Evolutionary conservation across 768 basidiomycete species (phyloP), one percentile per base, ranked within the genome.

Genomic region (Calvatia gigantea): DNA sequence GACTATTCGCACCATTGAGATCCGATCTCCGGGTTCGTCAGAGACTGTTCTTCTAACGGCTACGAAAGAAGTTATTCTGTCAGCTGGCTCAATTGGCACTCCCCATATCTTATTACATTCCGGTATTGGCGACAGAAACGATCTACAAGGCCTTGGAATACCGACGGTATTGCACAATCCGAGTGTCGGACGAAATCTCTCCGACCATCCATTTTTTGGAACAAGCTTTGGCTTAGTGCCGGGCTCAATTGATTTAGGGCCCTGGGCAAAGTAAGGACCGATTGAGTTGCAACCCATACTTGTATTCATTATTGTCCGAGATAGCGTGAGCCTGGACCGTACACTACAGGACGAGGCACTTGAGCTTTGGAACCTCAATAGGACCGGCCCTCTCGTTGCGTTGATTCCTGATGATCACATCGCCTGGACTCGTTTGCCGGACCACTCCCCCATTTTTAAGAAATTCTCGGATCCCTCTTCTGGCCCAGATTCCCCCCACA

Each of bases 151-250:
- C 6, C 29, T 60, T 12, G 63, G 62, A 7, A 67, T 72, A 43
- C 27, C 58, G 19, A 46, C 65, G 3, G 31, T 69, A 28, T 57
- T 69, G 25, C 45, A 70, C 32, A 54, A 65, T 15, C 65, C 70
- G 12, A 61, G 61, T 19, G 68, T 73, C 23, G 70, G 71, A 23
- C 56, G 59, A 38, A 64, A 69, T 38, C 44, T 73, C 41, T 52
- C 60, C 8, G 70, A 70, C 52, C 70, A 70, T 32, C 55, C 50
- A 14, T 27, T 56, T 19, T 42, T 49, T 25, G 28, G 9, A 31
- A 25, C 39, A 5, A 14, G 23, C 3, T 56, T 48, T 25, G n/a
- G 9, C 7, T 28, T 49, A 17, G 46, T 41, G 2, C 46, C 54
- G 6, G 17, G 33, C 38, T 48, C 54, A 2, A 41, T 56, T n/a